A percentile compares a stretch with the other conserved stretches of the same genome.
Conservation (phyloP, 164 flowering plant genomes). For the Malania oleifera region DNA sequence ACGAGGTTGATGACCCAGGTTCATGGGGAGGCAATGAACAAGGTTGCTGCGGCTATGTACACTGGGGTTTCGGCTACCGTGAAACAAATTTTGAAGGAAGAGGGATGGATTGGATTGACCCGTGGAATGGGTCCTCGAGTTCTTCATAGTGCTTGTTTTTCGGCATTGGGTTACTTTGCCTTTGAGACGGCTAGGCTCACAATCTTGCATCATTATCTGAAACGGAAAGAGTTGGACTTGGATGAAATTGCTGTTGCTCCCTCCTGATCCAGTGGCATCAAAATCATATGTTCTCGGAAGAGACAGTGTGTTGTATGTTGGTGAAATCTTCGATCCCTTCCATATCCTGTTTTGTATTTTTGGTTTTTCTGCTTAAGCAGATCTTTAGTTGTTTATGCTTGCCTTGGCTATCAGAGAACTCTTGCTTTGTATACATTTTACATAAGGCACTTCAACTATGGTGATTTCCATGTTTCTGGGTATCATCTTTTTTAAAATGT, state of each 20-base stretch:
- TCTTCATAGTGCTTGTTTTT: constrained; percentile 88
- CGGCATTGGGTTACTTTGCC: constrained; percentile 93
- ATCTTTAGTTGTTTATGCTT: no score
- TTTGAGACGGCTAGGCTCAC: constrained; percentile 94
- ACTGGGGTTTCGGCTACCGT: constrained; percentile 58
- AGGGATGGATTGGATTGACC: constrained; percentile 82
- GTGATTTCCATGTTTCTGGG: no score
- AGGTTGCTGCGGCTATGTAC: constrained; percentile 44
- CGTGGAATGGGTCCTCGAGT: constrained; percentile 93
- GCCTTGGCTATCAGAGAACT: no score
- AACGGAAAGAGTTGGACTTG: constrained; percentile 29
- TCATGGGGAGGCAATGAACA: constrained; percentile 42
- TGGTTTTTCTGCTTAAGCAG: no score
- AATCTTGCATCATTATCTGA: constrained; percentile 62
- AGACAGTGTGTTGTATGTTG: no score
- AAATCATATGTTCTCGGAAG: neutral
- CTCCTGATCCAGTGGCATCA: constrained; percentile 14
- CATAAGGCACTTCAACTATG: no score
- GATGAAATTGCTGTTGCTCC: constrained; percentile 23
- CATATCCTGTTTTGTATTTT: no score
- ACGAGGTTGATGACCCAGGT: constrained; percentile 98
- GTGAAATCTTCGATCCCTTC: neutral
- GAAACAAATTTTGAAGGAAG: constrained; percentile 80
- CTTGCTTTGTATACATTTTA: no score
- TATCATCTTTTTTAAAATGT: no score